Percentiles rank a stretch among this genome's conserved stretches.
Conservation (phyloP, 2,329 filamentous ascomycete genomes). For the Ceratocystis eucalypticola region DNA sequence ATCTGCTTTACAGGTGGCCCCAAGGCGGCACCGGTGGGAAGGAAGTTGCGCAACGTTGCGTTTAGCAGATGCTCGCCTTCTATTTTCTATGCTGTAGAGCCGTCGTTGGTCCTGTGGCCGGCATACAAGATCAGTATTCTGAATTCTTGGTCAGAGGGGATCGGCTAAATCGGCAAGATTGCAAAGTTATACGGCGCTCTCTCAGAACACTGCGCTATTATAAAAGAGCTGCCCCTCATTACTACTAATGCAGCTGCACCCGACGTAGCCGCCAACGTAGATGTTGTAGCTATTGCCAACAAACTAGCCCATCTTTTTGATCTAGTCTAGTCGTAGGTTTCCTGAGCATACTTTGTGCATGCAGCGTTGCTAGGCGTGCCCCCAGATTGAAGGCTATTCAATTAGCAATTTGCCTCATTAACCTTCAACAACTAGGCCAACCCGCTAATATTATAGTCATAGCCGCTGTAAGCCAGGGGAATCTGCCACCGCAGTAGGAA, state of each 20-base stretch:
- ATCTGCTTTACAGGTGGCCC: constrained; percentile 49
- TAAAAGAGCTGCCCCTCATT: constrained; percentile 43
- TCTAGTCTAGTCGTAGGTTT: constrained; percentile 50
- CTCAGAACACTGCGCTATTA: constrained; percentile 39
- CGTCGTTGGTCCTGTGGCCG: constrained; percentile 16
- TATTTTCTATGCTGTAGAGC: constrained; percentile 35
- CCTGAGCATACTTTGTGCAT: constrained; percentile 46
- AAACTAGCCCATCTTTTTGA: constrained; percentile 28
- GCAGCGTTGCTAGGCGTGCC: constrained; percentile 55
- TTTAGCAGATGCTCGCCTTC: constrained; percentile 39
- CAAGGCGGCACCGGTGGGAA: constrained; percentile 42
- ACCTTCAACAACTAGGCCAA: constrained; percentile 7
- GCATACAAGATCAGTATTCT: too few relatives aligned
- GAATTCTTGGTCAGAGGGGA: neutral
- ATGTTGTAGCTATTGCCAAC: constrained; percentile 46
- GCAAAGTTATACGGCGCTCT: constrained; percentile 47
- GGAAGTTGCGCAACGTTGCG: constrained; percentile 34
- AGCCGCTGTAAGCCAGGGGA: constrained; percentile 58
- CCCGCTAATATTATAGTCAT: constrained; percentile 57
- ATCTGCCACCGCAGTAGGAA: constrained; percentile 61
- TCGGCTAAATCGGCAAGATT: constrained; percentile 30
- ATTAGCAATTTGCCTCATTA: constrained; percentile 37
- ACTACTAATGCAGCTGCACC: constrained; percentile 38
- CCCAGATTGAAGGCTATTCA: constrained; percentile 51
- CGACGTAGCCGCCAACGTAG: constrained; percentile 42